Evolutionary conservation across 169 alveolate genomes (phyloP), one percentile per base, ranked within the genome.

Genomic region (Eimeria brunetti): DNA sequence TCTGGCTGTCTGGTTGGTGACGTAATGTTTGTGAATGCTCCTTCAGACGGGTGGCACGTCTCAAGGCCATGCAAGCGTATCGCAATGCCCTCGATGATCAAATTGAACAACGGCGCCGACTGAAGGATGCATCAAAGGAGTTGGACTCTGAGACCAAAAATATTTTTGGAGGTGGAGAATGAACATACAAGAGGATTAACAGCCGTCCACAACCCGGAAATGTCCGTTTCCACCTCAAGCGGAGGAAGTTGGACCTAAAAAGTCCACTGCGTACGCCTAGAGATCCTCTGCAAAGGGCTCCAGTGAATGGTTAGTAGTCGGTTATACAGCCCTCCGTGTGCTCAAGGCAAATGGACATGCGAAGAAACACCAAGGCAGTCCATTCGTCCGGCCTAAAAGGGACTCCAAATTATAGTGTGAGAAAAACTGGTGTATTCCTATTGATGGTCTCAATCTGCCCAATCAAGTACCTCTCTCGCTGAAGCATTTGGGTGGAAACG

Each of bases 71-170:
- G 91, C 64, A 62, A 84, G 44, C 91, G 27, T 84, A 84, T 84
- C 91, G 78, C 75, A 78, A 84, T 0, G 91, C 91, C 14, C 91
- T 84, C 78, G 91, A 84, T 44, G n/a, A 16, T 62, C 91, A 84
- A 84, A 84, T 84, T 36, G 36, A 36, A 84, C 71, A 84, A 18
- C 76, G 56, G 58, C 33, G 41, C 14, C 71, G 8, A 51, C 88
- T 78, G 46, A 51, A 49, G 67, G 41, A 38, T 38, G 20, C 53
- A 20, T 38, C 27, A 36, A 6, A 33, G 33, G 33, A 73, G 22
- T 73, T 38, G 7, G 33, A 2, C 7, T 0, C 5, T 73, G 33
- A 36, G 56, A 33, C 3, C 11, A 30, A 56, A 73, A 18, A 33
- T 2, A 16, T 53, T 73, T 38, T n/a, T 20, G 83, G 30, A 38